phyloP scores from a whole-genome alignment of 2,329 filamentous ascomycete genomes.

The Botrytis byssoidea region DNA sequence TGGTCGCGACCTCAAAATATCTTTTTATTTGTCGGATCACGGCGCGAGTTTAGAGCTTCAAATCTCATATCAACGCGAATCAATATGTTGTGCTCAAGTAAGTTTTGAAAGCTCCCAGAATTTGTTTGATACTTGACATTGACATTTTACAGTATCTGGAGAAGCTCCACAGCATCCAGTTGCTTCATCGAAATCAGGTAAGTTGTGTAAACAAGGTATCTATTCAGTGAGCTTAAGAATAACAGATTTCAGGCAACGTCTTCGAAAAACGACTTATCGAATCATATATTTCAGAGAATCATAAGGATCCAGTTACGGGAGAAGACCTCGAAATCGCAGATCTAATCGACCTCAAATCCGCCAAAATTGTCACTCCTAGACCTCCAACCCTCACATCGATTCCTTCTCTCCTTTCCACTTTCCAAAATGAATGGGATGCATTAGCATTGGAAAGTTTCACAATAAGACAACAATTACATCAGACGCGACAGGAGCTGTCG shows the following conservation, averaged over 20 bases:
- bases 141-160: constrained; percentile 70
- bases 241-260: constrained; percentile 62
- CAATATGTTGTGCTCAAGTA: constrained; percentile 66
- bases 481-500: constrained; percentile 89
- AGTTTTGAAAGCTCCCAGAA: constrained; percentile 39
- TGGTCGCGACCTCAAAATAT: constrained; percentile 23
- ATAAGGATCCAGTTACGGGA: constrained; percentile 86
- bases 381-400: constrained; percentile 95
- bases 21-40: constrained; percentile 20
- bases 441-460: constrained; percentile 89
- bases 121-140: constrained; percentile 30
- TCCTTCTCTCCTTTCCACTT: constrained; percentile 86
- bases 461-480: constrained; percentile 81
- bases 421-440: constrained; percentile 98
- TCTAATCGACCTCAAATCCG: constrained; percentile 81
- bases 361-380: constrained; percentile 80
- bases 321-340: constrained; percentile 82
- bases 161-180: constrained; percentile 94
- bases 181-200: constrained; percentile 90
- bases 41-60: constrained; percentile 31
- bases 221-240: constrained; percentile 26
- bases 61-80: constrained; percentile 28
- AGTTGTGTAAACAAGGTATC: constrained; percentile 39
- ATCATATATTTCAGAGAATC: constrained; percentile 89
- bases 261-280: constrained; percentile 96